Evolutionary conservation across 1,284 basidiomycete genomes (phyloP).

Genomic region (Cryptococcus sp.): DNA sequence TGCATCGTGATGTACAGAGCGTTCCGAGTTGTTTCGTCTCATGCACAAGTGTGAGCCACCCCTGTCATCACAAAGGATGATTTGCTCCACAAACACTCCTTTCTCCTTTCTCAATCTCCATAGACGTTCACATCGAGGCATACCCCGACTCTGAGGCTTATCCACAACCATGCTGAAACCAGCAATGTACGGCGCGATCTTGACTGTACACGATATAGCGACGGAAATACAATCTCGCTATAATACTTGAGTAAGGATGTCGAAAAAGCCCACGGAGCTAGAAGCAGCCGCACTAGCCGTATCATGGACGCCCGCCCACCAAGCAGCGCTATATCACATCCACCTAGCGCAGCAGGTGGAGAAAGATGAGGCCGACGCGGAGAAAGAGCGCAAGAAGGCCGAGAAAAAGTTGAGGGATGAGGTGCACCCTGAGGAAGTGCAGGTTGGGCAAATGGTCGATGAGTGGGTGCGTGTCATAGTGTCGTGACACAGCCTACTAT

Average conservation of each 20-base stretch:
- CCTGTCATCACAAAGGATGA: background rate
- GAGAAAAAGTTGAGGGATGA: background rate
- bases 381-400: background rate
- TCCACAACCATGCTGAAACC: too few species aligned
- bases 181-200: too few species aligned
- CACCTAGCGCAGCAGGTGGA: background rate
- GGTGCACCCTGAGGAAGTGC: background rate
- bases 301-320: slow-evolving; percentile 8
- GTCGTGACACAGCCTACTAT: too few species aligned
- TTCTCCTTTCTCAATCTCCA: too few species aligned
- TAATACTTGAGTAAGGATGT: background rate
- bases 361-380: slow-evolving; percentile 4
- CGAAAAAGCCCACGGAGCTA: background rate
- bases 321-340: slow-evolving; percentile 3
- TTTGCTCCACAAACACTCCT: too few species aligned
- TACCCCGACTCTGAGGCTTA: too few species aligned
- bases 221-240: background rate
- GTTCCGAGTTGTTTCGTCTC: background rate
- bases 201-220: too few species aligned
- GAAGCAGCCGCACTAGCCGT: slow-evolving; percentile 3
- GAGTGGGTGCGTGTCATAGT: background rate
- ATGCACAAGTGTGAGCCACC: background rate
- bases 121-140: too few species aligned
- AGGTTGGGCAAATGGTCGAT: background rate
- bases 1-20: background rate